Base-by-base conservation (phyloP, 441 rosid species). In the Kokia cookei region DNA sequence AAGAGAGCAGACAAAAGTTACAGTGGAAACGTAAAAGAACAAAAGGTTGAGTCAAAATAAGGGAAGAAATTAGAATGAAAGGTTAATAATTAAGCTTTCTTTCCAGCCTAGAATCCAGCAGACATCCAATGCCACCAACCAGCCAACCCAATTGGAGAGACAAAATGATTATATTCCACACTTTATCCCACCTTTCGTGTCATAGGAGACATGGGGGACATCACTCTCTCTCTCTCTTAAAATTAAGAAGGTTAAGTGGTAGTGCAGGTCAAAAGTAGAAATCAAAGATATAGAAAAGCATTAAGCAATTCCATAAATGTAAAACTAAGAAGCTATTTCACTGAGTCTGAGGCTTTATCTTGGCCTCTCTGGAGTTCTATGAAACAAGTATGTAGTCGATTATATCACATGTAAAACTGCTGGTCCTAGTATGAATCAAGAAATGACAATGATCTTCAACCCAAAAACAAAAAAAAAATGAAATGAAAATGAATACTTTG, bases 361-460 rank as follows among this genome's bases (percentile, higher is more conserved):
- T 37, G 71, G 58, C 58, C 53, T 51, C 47, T 14, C 0, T 64
- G 50, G 50, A 67, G 50, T 42, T 65, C n/a, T 73, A 64, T 51
- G 64, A 62, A 73, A 78, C 58, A 73, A 73, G 76, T 43, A 60
- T 69, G 48, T 59, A 75, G 65, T 50, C 57, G 77, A 72, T 50
- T 81, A 32, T 73, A 76, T 67, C 65, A 75, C 79, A 68, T 29
- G 75, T 68, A 55, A 73, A 77, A 65, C n/a, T 66, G 74, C 32
- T 59, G 70, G 72, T 67, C 77, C 82, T 73, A 60, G 65, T 43
- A 79, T 75, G 60, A 69, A 69, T 69, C 60, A 55, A 69, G 57
- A 47, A 58, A 59, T 19, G 55, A 50, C 57, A 58, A 60, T 7
- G 8, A 37, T 6, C 40, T 37, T 37, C 40, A 37, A 37, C 40